Conservation (phyloP, 352 stramenopile genomes). For the Saprolegnia parasitica region DNA sequence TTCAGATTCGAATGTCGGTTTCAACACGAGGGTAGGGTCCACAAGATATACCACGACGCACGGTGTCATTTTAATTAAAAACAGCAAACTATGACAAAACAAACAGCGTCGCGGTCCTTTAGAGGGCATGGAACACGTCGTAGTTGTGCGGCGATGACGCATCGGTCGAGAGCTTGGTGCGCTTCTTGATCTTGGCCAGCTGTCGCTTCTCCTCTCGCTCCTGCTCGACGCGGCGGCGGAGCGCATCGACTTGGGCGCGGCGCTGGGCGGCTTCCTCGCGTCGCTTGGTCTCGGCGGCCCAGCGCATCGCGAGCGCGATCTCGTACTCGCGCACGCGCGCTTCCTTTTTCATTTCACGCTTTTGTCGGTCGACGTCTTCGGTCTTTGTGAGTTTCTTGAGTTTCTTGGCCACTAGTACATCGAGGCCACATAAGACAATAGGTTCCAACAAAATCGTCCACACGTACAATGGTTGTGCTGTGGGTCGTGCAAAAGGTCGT, state of each 20-base stretch:
- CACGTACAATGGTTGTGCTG: too few relatives aligned
- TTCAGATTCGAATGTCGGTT: too few relatives aligned
- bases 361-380: slow-evolving; percentile 8
- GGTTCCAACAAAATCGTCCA: background rate
- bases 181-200: slow-evolving; percentile 13
- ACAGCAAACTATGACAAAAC: background rate
- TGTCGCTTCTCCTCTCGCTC: slow-evolving; percentile 14
- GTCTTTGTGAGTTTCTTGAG: background rate
- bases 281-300: slow-evolving; percentile 10
- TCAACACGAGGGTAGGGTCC: too few relatives aligned
- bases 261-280: slow-evolving; percentile 5
- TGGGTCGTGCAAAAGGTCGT: slow-evolving; percentile 1
- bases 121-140: background rate
- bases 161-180: background rate
- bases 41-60: too few relatives aligned
- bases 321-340: slow-evolving; percentile 10
- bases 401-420: slow-evolving; percentile 11
- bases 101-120: background rate
- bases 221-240: slow-evolving; percentile 8
- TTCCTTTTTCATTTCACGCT: slow-evolving; percentile 16
- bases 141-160: background rate
- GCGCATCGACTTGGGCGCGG: slow-evolving; percentile 6
- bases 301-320: slow-evolving; percentile 9
- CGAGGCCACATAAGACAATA: background rate
- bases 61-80: background rate